Base-by-base conservation (phyloP, 164 flowering plant genomes). In the Dillenia turbinata region DNA sequence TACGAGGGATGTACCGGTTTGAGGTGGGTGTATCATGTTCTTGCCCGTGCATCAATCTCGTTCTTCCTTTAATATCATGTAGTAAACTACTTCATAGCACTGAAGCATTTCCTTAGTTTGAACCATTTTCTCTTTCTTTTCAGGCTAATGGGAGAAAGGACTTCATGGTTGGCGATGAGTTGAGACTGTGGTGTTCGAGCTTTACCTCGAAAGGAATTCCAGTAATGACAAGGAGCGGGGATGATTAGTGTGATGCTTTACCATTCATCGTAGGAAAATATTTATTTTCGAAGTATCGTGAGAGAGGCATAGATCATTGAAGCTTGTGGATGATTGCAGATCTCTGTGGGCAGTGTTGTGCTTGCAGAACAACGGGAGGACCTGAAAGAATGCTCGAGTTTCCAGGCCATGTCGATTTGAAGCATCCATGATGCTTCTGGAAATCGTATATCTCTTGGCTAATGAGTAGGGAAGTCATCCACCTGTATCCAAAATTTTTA, bases 1-100 rank as follows among this genome's bases (percentile, higher is more conserved):
- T 89, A 57, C 85, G 78, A 58, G 99, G 96, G 54, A 89, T 92
- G 96, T 85, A 79, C 62, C 77, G 78, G 45, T 91, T 86, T 81
- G 84, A 91, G 96, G 99, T 95, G 78, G 57, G 60, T 54, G 17
- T 51, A 22, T 10, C 12, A 15, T 44, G 52, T 57, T 9, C 22
- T 2, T 56, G 47, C 12, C 12, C 1, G 11, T 12, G 7, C 5
- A 11, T 15, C 33, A 56, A 44, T 52, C 44, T 13, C 3, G 53
- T 50, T 13, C 14, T 3, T 50, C 53, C 9, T 50, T 50, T 14
- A 4, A 50, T 11, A 0, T 50, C 14, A 2, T 50, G 53, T 9
- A 50, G 16, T 24, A 24, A 24, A 24, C 26, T 24, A 24, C 26
- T 24, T 24, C 3, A 24, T 1, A 24, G 26, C 26, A 50, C 2